Evolutionary conservation across 2,329 filamentous ascomycete species (phyloP).

Genomic region (Colletotrichum musae): DNA sequence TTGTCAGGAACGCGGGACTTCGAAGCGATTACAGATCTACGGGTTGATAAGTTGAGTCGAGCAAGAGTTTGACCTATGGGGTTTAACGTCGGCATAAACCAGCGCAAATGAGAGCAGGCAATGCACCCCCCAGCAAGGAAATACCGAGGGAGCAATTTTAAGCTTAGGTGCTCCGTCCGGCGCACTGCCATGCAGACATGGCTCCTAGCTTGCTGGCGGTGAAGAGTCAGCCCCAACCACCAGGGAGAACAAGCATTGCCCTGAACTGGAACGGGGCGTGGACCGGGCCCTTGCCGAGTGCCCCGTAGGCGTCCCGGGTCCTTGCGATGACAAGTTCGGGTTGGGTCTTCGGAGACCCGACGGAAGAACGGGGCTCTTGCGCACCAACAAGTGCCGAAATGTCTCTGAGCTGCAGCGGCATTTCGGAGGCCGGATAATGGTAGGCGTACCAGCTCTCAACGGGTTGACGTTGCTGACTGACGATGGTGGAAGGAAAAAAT

Average conservation of each 20-base stretch:
- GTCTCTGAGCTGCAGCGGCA: no score
- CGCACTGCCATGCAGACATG: neutral
- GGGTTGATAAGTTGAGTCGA: no score
- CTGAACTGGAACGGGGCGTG: conserved; percentile 22
- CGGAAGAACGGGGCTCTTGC: neutral
- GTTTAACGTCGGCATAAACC: neutral
- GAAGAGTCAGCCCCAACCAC: neutral
- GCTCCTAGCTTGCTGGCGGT: conserved; percentile 12
- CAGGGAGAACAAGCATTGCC: conserved; percentile 20
- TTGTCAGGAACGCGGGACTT: neutral
- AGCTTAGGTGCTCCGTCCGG: conserved; percentile 7
- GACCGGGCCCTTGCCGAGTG: conserved; percentile 21
- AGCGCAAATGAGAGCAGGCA: conserved; percentile 17
- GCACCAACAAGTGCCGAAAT: no score
- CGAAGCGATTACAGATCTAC: no score
- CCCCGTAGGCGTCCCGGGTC: conserved; percentile 17
- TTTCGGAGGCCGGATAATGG: neutral
- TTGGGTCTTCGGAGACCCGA: neutral
- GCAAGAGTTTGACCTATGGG: no score
- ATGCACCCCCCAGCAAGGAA: conserved; percentile 5
- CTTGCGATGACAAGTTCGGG: neutral
- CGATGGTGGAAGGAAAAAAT: neutral
- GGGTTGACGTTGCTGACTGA: conserved; percentile 13
- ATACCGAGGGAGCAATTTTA: conserved; percentile 21
- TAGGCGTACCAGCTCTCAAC: conserved; percentile 10